Conservation (phyloP, 1,284 basidiomycete genomes). For the Xerocomus alliaceus region DNA sequence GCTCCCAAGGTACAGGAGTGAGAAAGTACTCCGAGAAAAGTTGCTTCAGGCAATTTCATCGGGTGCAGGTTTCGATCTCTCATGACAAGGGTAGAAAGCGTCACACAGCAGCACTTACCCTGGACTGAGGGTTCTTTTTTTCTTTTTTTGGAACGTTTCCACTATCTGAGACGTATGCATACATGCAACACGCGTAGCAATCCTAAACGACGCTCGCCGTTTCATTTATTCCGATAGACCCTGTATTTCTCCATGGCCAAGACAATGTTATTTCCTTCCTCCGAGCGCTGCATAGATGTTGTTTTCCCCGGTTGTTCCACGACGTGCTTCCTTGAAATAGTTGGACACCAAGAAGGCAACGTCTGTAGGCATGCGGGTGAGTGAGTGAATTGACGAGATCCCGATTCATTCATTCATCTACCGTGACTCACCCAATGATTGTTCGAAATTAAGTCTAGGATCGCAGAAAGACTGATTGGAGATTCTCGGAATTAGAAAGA, state of each 20-base stretch:
- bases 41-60: conserved; percentile 86
- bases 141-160: not conserved
- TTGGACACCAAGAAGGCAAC: conserved; percentile 82
- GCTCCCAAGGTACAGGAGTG: conserved; percentile 74
- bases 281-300: conserved; percentile 41
- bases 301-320: conserved; percentile 39
- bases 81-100: conserved; percentile 48
- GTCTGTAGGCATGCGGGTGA: conserved; percentile 50
- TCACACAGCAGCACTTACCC: not conserved
- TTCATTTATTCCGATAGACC: conserved; percentile 9
- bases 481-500: conserved; percentile 7
- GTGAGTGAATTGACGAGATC: not conserved
- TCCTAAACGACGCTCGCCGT: not conserved
- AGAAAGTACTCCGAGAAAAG: conserved; percentile 71
- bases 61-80: conserved; percentile 89
- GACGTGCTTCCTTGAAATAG: conserved; percentile 72
- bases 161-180: not conserved
- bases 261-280: conserved; percentile 25
- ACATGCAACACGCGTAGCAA: conserved; percentile 16
- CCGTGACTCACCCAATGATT: conserved; percentile 68
- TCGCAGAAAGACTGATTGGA: conserved; percentile 76
- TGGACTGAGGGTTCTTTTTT: not conserved
- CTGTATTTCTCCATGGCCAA: not conserved
- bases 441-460: conserved; percentile 83
- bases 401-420: not conserved